Conservation (phyloP, 495 filamentous ascomycete genomes). For the Echria macrotheca region DNA sequence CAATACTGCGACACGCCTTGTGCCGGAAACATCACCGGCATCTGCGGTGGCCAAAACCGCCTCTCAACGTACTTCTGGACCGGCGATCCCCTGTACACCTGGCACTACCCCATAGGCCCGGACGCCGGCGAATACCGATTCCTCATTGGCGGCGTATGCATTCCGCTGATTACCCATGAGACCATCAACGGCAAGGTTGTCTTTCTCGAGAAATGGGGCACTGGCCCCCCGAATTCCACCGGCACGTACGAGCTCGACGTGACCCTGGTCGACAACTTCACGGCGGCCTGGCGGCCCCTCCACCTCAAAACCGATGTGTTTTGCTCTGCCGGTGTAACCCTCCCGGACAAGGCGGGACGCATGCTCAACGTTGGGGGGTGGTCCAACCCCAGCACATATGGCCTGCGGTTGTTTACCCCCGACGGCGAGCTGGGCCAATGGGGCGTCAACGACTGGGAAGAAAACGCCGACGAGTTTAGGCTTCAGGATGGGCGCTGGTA, state of each 20-base stretch:
- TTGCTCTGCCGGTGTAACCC: conserved; percentile 54
- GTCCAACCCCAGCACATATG: conserved; percentile 55
- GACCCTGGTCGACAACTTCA: conserved; percentile 36
- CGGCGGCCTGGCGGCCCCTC: conserved; percentile 51
- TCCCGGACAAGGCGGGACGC: conserved; percentile 58
- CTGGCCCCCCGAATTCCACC: conserved; percentile 53
- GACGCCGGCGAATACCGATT: conserved; percentile 53
- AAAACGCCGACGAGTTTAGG: conserved; percentile 50
- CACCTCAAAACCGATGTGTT: conserved; percentile 63
- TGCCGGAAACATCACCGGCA: conserved; percentile 45
- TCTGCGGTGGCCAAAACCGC: conserved; percentile 53
- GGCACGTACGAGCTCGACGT: conserved; percentile 64
- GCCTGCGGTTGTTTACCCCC: conserved; percentile 58
- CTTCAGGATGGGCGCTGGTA: conserved; percentile 63
- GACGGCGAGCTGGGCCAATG: too few species aligned
- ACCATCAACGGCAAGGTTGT: conserved; percentile 57
- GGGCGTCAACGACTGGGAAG: conserved; percentile 64
- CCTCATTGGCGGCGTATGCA: conserved; percentile 54
- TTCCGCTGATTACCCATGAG: conserved; percentile 56
- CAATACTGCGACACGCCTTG: conserved; percentile 51
- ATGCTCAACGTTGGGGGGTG: conserved; percentile 63
- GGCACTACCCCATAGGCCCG: conserved; percentile 48
- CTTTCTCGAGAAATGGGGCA: conserved; percentile 60
- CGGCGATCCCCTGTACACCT: conserved; percentile 46
- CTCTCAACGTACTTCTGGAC: conserved; percentile 56